Conservation (phyloP, 352 stramenopile species). For the Pythium dissimile region DNA sequence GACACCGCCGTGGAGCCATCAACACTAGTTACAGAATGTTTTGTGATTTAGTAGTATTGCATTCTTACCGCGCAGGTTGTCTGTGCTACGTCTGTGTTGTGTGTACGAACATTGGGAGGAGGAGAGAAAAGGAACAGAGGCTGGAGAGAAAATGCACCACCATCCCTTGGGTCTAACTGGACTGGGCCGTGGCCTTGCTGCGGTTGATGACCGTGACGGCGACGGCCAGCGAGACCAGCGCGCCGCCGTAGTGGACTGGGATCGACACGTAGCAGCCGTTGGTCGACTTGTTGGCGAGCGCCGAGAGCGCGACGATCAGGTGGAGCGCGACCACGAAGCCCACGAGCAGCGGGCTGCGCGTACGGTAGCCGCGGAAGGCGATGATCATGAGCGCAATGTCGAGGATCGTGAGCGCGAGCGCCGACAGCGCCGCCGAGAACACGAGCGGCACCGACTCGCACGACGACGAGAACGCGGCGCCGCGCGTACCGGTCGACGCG, state of each 20-base stretch:
- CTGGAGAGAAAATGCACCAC: not conserved
- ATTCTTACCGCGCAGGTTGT: too few relatives aligned
- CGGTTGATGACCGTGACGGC: constrained; percentile 44
- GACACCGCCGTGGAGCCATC: too few relatives aligned
- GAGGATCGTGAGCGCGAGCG: constrained; percentile 68
- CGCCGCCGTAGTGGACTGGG: constrained; percentile 68
- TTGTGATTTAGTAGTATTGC: too few relatives aligned
- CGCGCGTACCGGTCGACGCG: constrained; percentile 59
- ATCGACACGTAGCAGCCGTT: constrained; percentile 80
- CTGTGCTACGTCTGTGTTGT: too few relatives aligned
- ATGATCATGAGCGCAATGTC: constrained; percentile 83
- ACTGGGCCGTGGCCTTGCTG: constrained; percentile 31
- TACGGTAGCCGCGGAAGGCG: constrained; percentile 79
- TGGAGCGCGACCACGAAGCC: constrained; percentile 64
- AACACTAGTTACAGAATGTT: too few relatives aligned
- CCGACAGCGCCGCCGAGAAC: constrained; percentile 63
- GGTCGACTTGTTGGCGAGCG: constrained; percentile 66
- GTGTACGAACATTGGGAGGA: too few relatives aligned
- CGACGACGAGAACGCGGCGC: constrained; percentile 67
- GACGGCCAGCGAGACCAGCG: constrained; percentile 37
- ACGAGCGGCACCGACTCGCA: constrained; percentile 73
- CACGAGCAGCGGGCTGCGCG: constrained; percentile 42
- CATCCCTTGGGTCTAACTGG: too few relatives aligned
- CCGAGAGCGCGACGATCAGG: constrained; percentile 70
- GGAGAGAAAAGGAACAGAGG: not conserved